A percentile compares a stretch with the other conserved stretches of the same genome.
These are phyloP conservation scores for Ogataea thermomethanolica DNA, from an alignment of 805 yeast genomes.

Conservation along the genomic window DNA sequence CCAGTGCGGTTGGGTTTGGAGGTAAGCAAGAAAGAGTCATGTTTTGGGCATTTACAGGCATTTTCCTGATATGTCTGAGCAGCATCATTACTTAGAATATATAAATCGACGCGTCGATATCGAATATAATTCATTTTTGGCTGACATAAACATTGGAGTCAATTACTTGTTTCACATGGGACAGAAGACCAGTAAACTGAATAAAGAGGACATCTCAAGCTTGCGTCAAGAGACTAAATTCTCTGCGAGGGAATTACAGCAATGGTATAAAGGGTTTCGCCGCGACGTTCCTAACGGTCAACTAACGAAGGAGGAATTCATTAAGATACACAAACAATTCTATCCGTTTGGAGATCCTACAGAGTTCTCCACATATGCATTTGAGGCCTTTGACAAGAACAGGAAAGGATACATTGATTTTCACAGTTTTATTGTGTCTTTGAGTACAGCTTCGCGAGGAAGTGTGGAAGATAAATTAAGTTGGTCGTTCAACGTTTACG, in stretches of 20 bases:
- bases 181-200: constrained; percentile 85
- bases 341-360: constrained; percentile 98
- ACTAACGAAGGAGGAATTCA: constrained; percentile 80
- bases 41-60: constrained; percentile 59
- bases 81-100: constrained; percentile 32
- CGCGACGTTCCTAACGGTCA: constrained; percentile 94
- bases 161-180: constrained; percentile 58
- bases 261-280: constrained; percentile 95
- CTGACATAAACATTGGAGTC: neutral
- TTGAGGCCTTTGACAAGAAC: constrained; percentile 84
- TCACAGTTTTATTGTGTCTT: constrained; percentile 85
- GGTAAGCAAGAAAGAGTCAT: constrained; percentile 61
- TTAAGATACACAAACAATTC: constrained; percentile 90
- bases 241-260: constrained; percentile 91
- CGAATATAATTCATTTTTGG: neutral
- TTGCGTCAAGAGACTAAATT: constrained; percentile 85
- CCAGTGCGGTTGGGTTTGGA: constrained; percentile 76
- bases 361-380: constrained; percentile 83
- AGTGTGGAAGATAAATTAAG: constrained; percentile 74
- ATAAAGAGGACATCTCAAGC: constrained; percentile 83
- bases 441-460: constrained; percentile 86
- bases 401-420: constrained; percentile 80
- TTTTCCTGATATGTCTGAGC: constrained; percentile 50
- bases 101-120: constrained; percentile 5
- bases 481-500: constrained; percentile 91